Base-by-base conservation (phyloP, 345 rosid species). In the Rhizophora mangle region DNA sequence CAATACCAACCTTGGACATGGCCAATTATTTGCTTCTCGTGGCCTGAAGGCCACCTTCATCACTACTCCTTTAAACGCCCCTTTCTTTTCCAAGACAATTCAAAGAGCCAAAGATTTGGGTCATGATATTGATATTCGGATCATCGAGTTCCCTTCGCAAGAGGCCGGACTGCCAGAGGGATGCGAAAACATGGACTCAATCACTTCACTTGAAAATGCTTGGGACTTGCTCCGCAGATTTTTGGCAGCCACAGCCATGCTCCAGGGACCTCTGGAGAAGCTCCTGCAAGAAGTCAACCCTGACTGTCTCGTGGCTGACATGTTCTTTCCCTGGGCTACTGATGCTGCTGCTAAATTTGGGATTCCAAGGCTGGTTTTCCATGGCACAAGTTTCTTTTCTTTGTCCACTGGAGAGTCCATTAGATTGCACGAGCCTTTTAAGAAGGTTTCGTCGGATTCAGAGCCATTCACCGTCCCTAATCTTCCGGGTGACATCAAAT, bases 241-340 rank as follows among this genome's bases (percentile, higher is more conserved):
- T 70, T 22, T 60, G 55, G 30, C 0, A 9, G 81, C 81, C 20
- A 9, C 47, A 0, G 6, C 60, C 39, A 60, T 76, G 76, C 76
- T 81, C 60, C 72, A 72, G 26, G 30, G 55, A 11, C 83, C 80
- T n/a, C 68, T 76, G 16, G 78, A 79, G 53, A 6, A 62, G 68
- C 60, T 82, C 30, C 54, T 82, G 18, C 36, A 51, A 62, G 74
- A 76, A 22, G 29, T 13, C 52, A 20, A 15, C 78, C 87, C 16
- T 68, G 57, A 79, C 47, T 82, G 85, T 64, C 69, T 85, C 15
- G 72, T 89, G 13, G 79, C 91, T 1, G 88, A 89, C 64, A 73
- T 79, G 78, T 85, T 84, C 83, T 86, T 81, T 65, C 86, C 86
- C 0, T 89, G 91, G 91, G 76, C 85, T 6, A 79, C 80, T 0